Base-by-base conservation (phyloP, 371 early-diverging fungal species). In the Paraphysoderma sedebokerense region DNA sequence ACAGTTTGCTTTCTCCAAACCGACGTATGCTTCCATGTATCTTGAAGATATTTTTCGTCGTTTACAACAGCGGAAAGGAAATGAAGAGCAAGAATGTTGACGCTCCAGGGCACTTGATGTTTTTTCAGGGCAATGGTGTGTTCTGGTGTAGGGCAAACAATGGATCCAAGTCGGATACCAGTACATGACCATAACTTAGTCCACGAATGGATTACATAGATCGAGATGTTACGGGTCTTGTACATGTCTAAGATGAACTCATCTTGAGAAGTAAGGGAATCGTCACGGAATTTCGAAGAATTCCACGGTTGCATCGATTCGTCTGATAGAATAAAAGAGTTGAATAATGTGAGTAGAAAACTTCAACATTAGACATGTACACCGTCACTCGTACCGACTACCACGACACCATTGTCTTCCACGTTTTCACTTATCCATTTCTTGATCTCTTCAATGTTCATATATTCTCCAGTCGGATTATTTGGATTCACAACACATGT, bases 221-320 rank as follows among this genome's bases (percentile, higher is more conserved):
- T 67, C 15, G 80, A 72, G 4, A 86, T 73, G n/a, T 70, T 60
- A 35, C 68, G 67, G n/a, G 65, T 56, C 41, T 55, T 47, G 58
- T 65, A 80, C 56, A 81, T 57, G 24, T 65, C 57, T 36, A 54
- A 57, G 44, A 74, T 52, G 57, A 68, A 82, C 13, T 59, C 70
- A 45, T 70, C 69, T 58, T 80, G 67, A 32, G 72, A 70, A 22
- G 68, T 71, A 52, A 86, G 63, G 11, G 87, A 86, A 54, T 85
- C 80, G 29, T 67, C 47, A 39, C 84, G 77, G 65, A 81, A 86
- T 32, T 78, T 56, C 29, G 66, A 56, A 26, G 81, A 80, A 44
- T 75, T 73, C 87, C 87, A 86, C 28, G 81, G 82, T 61, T 86
- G 86, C 87, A 86, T 86, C 0, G 85, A 85, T 60, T 86, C 87